These are phyloP conservation scores for Papiliotrema fonsecae DNA, from an alignment of 1,284 basidiomycete species.

Conservation along the genomic window DNA sequence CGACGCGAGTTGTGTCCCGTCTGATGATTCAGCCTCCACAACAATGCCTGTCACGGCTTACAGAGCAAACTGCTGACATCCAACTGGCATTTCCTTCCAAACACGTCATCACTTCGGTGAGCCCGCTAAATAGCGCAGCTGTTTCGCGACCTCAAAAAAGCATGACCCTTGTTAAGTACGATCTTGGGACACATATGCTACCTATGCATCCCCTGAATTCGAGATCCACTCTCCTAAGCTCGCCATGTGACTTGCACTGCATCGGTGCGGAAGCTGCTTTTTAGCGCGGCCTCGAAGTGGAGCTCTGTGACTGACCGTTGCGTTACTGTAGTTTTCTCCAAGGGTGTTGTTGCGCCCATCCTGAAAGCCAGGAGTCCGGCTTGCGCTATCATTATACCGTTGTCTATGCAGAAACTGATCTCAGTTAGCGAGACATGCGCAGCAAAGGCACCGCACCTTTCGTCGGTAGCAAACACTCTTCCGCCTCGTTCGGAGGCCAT, in stretches of 20 bases:
- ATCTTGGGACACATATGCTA: no score
- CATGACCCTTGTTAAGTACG: no score
- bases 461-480: constrained; percentile 91
- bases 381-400: constrained; percentile 99
- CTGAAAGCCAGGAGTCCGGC: constrained; percentile 87
- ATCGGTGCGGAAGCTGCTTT: constrained; percentile 78
- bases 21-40: no score
- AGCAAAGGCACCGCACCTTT: constrained; percentile 58
- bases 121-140: no score
- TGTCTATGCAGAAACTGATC: constrained; percentile 92
- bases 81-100: no score
- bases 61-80: no score
- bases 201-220: constrained; percentile 1
- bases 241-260: constrained; percentile 86
- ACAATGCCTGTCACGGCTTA: no score
- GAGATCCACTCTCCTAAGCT: constrained; percentile 26
- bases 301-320: constrained; percentile 59
- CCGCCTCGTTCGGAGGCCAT: constrained; percentile 91
- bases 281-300: constrained; percentile 1
- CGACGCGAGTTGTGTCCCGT: no score
- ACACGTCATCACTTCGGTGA: no score
- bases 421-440: not conserved
- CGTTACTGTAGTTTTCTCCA: constrained; percentile 78
- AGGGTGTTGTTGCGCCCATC: constrained; percentile 79
- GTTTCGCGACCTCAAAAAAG: no score